Conservation (phyloP, 2,329 filamentous ascomycete species). For the Beauveria asiatica region DNA sequence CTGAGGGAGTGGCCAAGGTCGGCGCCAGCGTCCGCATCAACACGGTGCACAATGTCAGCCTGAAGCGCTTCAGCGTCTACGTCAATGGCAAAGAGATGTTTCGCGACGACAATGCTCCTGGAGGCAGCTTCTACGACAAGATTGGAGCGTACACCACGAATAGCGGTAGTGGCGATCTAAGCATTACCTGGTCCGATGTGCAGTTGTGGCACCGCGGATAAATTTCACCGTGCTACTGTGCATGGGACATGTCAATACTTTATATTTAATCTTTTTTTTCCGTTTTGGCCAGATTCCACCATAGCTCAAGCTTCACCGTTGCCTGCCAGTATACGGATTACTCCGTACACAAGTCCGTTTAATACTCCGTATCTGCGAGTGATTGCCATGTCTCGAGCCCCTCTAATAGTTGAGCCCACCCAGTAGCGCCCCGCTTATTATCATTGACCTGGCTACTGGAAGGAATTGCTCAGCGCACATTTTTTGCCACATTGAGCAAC, state of each 20-base stretch:
- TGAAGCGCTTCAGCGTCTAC: conserved; percentile 17
- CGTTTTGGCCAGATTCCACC: too few species aligned
- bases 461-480: background rate
- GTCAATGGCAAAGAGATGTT: conserved; percentile 17
- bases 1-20: conserved; percentile 14
- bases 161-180: conserved; percentile 14
- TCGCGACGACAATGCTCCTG: conserved; percentile 15
- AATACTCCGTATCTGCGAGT: too few species aligned
- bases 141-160: conserved; percentile 19
- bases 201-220: conserved; percentile 5
- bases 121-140: conserved; percentile 20
- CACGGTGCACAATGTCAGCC: conserved; percentile 17
- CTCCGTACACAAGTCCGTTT: too few species aligned
- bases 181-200: conserved; percentile 3
- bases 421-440: background rate
- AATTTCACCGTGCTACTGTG: background rate
- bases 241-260: background rate
- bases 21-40: conserved; percentile 17
- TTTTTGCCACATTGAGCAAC: background rate
- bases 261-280: too few species aligned
- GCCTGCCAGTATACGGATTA: too few species aligned
- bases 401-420: too few species aligned
- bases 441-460: background rate
- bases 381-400: background rate
- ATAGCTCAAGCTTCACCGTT: too few species aligned